Conservation (phyloP, 2,329 filamentous ascomycete species). For the Cladosporium sphaerospermum region DNA sequence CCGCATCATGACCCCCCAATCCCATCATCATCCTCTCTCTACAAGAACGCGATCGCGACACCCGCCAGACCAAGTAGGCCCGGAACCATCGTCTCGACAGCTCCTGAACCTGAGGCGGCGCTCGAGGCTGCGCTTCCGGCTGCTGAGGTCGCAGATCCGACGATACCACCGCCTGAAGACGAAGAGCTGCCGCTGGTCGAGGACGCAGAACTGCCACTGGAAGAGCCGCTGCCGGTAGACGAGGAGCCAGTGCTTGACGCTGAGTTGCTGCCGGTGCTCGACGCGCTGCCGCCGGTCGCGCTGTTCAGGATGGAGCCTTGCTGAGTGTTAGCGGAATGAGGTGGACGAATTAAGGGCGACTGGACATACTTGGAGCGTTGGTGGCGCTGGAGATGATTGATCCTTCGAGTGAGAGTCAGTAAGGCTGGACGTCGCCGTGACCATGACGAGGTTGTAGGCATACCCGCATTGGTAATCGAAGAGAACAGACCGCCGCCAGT, state of each 20-base stretch:
- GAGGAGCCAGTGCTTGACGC: background rate
- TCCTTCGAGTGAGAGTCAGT: background rate
- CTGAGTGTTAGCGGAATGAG: background rate
- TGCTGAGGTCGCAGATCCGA: background rate
- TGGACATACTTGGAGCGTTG: background rate
- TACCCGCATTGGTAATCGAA: slow-evolving; percentile 8
- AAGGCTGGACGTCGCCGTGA: no score
- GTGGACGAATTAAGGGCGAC: background rate
- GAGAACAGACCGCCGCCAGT: background rate
- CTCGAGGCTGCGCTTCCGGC: background rate
- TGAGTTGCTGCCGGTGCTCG: background rate
- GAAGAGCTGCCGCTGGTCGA: background rate
- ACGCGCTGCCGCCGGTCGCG: slow-evolving; percentile 2
- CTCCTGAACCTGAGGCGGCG: background rate
- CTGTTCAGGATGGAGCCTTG: slow-evolving; percentile 8
- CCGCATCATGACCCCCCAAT: background rate
- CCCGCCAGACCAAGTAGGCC: background rate
- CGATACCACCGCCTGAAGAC: background rate
- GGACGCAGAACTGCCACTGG: background rate
- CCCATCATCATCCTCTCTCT: background rate
- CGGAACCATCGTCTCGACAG: slow-evolving; percentile 1
- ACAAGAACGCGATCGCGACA: background rate
- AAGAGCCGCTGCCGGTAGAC: background rate
- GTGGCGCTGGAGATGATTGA: slow-evolving; percentile 9
- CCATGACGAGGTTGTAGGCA: background rate